A percentile compares a stretch with the other conserved stretches of the same genome.
phyloP scores from a whole-genome alignment of 768 basidiomycete species.

The Leucosporidium yakuticum region DNA sequence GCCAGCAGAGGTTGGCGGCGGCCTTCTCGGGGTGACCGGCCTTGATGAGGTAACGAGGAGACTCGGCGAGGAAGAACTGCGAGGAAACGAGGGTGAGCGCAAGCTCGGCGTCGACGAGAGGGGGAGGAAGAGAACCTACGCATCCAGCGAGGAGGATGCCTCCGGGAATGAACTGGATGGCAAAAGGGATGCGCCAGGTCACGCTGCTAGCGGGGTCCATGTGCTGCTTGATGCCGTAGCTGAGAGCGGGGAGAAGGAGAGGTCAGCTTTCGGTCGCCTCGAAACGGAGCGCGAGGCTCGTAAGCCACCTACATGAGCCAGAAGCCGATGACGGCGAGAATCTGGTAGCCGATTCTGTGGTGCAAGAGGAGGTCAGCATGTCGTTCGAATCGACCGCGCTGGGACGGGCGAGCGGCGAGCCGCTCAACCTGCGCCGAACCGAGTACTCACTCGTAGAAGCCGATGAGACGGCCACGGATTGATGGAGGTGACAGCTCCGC shows the following conservation, averaged over 20 bases:
- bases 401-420: too few relatives aligned
- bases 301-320: conserved; percentile 1
- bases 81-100: too few relatives aligned
- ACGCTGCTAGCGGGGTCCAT: conserved; percentile 23
- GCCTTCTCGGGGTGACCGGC: conserved; percentile 37
- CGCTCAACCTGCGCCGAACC: too few relatives aligned
- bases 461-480: conserved; percentile 38
- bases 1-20: conserved; percentile 36
- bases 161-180: conserved; percentile 39
- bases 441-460: conserved; percentile 33
- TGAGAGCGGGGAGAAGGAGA: not conserved
- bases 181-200: conserved; percentile 40
- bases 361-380: too few relatives aligned
- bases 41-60: conserved; percentile 41
- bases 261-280: not conserved
- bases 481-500: conserved; percentile 36
- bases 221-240: conserved; percentile 33
- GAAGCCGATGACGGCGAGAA: conserved; percentile 31
- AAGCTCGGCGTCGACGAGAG: not conserved
- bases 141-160: conserved; percentile 19
- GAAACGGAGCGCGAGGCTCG: not conserved
- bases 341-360: conserved; percentile 13
- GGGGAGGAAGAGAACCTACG: not conserved
- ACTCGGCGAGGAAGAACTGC: conserved; percentile 41
- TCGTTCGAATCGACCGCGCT: too few relatives aligned